Percentiles rank a stretch among this genome's conserved stretches.
Conservation (phyloP, 257 asterid genomes). For the Gardenia jasminoides region DNA sequence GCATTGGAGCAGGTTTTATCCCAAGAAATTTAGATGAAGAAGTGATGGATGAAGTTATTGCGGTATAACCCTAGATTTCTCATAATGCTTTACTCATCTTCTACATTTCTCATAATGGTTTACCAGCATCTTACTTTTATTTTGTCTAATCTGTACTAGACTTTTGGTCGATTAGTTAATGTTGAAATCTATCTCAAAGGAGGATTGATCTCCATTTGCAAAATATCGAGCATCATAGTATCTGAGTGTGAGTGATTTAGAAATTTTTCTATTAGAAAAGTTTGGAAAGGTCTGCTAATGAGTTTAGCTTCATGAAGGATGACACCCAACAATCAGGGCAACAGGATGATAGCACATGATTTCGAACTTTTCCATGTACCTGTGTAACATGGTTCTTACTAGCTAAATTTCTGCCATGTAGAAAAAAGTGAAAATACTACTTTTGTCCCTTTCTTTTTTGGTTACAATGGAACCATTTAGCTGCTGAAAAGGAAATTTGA, state of each 20-base stretch:
- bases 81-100: slow-evolving; percentile 8
- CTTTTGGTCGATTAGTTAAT: background rate
- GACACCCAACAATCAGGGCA: background rate
- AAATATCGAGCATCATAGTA: background rate
- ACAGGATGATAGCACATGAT: background rate
- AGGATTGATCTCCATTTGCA: background rate
- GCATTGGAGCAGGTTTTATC: slow-evolving; percentile 99
- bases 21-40: slow-evolving; percentile 90
- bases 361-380: no score
- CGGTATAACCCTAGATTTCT: slow-evolving; percentile 43
- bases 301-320: background rate
- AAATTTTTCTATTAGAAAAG: background rate
- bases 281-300: background rate
- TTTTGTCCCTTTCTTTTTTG: background rate
- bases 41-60: slow-evolving; percentile 94
- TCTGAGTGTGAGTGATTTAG: background rate
- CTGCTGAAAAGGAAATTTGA: background rate
- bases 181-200: background rate
- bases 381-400: background rate
- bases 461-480: background rate
- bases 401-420: background rate
- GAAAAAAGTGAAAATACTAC: background rate
- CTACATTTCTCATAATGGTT: background rate
- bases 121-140: background rate
- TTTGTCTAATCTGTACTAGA: background rate